Evolutionary conservation across 2,329 filamentous ascomycete species (phyloP), one percentile per base, ranked within the genome.

Genomic region (Juglanconis sp.): DNA sequence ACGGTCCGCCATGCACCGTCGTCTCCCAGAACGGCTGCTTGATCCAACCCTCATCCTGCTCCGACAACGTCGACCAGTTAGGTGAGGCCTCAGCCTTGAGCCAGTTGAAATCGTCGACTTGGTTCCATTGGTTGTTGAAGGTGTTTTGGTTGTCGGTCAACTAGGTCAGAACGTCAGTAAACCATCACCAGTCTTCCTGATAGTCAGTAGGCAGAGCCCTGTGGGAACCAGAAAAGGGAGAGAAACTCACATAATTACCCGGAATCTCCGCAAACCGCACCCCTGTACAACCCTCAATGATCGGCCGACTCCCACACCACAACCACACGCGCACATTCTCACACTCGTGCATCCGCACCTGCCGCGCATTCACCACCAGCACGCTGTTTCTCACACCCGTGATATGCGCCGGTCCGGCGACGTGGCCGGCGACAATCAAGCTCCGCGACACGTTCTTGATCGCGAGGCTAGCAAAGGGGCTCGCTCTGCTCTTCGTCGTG

Each of bases 61-160:
- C 81, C 1, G 84, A 78, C 30, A 98, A 67, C 2, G 91, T 74
- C 38, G 79, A 84, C 92, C 94, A 99, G 71, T 99, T 93, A 2
- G 95, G 95, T 70, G 91, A 97, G 35, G 86, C 85, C 60, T 90
- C 91, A 15, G 84, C 81, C 73, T 93, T 96, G 64, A 97, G 83
- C 95, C 95, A 98, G 76, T 96, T 96, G 80, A 99, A 99, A 73
- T 99, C 95, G 72, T 98, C 91, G 15, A 98, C 90, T 68, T 95
- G 87, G 67, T 93, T 84, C 91, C 92, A 99, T 68, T 89, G 84
- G 71, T 96, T 94, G 60, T 75, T 75, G 3, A 69, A 65, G 1
- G 67, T 57, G 8, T 71, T 66, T 46, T 72, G 67, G 32, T 68
- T 67, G 9, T 30, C 24, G 35, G 36, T 46, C 55, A 57, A 57